Evolutionary conservation across 257 asterid species (phyloP), one percentile per base, ranked within the genome.

Genomic region (Handroanthus guayacan): DNA sequence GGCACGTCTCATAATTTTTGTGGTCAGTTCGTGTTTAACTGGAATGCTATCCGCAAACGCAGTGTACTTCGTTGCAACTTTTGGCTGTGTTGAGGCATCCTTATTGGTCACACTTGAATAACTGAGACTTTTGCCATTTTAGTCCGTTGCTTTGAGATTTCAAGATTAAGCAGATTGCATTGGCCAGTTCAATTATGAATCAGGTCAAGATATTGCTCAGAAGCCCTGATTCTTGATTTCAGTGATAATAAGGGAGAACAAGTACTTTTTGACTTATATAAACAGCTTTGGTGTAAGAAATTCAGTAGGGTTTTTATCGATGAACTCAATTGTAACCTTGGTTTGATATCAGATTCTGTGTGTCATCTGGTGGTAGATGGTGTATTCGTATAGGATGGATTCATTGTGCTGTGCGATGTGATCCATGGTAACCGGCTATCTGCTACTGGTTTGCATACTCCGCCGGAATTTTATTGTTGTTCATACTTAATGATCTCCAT

Each of bases 171-270:
- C 31, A 2, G 34, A 44, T 25, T 72, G 41, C 44, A 39, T 25
- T 20, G 62, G 7, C 62, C 60, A 39, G 48, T 54, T 41, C 34
- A n/a, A 20, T 5, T 44, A 44, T 62, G 38, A 41, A 14, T 20
- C 6, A 62, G 36, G 62, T 18, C 8, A 14, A 34, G 31, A 54
- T 54, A 25, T 39, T 45, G 34, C 17, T 52, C 8, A 9, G 20
- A 20, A 48, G 61, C 31, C 18, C 37, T 41, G n/a, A 48, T 62
- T 68, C 55, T 71, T 38, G 38, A 5, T 62, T 38, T 34, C 68
- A 43, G 9, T 9, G 47, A 43, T 9, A 0, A 3, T 31, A 25
- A 10, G 3, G 43, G 17, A 25, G 41, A 12, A 36, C 16, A 16
- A 43, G 31, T 1, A 25, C 31, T 25, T 25, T 68, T 16, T 11